A percentile compares a stretch with the other conserved stretches of the same genome.
phyloP scores from a whole-genome alignment of 352 stramenopile species.

The Pythium rhizo-oryzae region DNA sequence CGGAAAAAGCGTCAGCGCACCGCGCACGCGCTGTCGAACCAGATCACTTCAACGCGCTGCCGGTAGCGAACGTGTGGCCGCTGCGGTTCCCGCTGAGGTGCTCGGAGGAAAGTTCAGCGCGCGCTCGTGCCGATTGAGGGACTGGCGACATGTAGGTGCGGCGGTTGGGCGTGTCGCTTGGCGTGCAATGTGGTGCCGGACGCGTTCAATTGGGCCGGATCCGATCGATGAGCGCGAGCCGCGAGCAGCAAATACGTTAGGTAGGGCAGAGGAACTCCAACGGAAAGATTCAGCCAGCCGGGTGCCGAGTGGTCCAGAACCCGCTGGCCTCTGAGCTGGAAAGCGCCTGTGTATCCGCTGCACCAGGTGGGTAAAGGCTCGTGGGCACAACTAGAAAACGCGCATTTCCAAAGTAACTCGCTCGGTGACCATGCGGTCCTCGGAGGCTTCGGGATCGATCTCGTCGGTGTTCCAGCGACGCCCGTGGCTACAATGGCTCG shows the following conservation, averaged over 20 bases:
- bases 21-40: background rate
- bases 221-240: background rate
- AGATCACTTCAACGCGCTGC: background rate
- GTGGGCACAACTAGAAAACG: background rate
- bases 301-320: background rate
- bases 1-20: background rate
- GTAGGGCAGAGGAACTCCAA: background rate
- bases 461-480: background rate
- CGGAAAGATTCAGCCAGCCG: slow-evolving; percentile 7
- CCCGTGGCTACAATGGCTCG: slow-evolving; percentile 43
- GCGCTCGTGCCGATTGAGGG: background rate
- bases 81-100: background rate
- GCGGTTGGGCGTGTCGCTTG: background rate
- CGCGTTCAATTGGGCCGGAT: background rate
- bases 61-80: background rate
- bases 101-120: slow-evolving; percentile 6
- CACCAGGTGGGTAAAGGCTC: background rate
- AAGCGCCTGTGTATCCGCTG: background rate
- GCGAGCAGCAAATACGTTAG: background rate
- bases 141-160: background rate
- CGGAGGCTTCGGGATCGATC: background rate
- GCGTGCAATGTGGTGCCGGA: background rate
- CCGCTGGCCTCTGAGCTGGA: slow-evolving; percentile 5
- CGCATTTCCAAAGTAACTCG: slow-evolving; percentile 6
- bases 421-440: background rate